These are phyloP conservation scores for Globisporangium cylindrosporum DNA, from an alignment of 352 stramenopile genomes.

Conservation along the genomic window DNA sequence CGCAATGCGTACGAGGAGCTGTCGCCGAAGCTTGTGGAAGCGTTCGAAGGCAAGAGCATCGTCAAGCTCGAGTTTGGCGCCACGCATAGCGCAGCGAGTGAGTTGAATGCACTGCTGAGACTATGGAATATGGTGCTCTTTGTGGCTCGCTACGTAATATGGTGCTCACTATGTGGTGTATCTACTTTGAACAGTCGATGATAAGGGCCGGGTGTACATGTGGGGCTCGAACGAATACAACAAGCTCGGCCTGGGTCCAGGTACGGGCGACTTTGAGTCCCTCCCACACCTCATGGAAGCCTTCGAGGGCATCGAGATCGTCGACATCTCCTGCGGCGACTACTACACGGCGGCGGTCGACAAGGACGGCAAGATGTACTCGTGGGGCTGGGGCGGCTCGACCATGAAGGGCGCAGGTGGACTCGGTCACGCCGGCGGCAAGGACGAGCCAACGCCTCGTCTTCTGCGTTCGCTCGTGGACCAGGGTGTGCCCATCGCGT, in stretches of 20 bases:
- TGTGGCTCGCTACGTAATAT: constrained; percentile 14
- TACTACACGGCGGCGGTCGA: constrained; percentile 87
- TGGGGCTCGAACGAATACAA: constrained; percentile 91
- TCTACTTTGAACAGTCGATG: constrained; percentile 50
- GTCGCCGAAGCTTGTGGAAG: constrained; percentile 62
- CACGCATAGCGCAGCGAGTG: constrained; percentile 80
- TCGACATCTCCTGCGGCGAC: constrained; percentile 83
- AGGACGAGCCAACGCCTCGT: constrained; percentile 69
- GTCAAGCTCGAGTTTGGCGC: constrained; percentile 71
- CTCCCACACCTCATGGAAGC: constrained; percentile 64
- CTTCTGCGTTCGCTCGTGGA: constrained; percentile 74
- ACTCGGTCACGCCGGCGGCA: constrained; percentile 67
- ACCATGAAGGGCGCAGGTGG: constrained; percentile 79
- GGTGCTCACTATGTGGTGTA: background rate
- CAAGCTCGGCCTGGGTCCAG: constrained; percentile 63
- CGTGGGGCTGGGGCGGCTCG: constrained; percentile 88
- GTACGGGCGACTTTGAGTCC: constrained; percentile 44
- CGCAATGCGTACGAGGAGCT: constrained; percentile 85
- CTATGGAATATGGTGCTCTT: background rate
- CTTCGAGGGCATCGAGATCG: constrained; percentile 67
- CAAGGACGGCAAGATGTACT: constrained; percentile 85
- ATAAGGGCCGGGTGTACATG: constrained; percentile 61
- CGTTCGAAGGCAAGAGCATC: constrained; percentile 62
- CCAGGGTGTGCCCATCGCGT: constrained; percentile 71
- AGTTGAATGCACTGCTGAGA: constrained; percentile 15